Conservation (phyloP, 1,284 basidiomycete genomes). For the Cutaneotrichosporon cavernicola region DNA sequence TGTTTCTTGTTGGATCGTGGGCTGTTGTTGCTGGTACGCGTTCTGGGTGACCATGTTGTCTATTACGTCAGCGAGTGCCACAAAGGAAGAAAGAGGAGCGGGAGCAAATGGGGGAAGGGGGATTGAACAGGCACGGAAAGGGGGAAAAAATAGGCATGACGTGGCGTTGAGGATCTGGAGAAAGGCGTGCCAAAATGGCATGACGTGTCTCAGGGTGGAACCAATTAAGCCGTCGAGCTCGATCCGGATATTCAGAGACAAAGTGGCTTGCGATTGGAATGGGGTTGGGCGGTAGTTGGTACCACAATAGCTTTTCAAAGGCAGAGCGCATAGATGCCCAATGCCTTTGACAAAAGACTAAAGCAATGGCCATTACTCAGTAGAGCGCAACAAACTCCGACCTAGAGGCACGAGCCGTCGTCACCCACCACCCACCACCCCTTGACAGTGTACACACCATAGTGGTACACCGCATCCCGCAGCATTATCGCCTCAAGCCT, state of each 20-base stretch:
- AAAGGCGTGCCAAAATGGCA: background rate
- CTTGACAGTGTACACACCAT: background rate
- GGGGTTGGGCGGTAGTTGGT: no score
- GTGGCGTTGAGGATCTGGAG: no score
- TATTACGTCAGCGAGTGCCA: conserved; percentile 7
- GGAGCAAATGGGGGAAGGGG: background rate
- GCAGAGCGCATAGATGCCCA: no score
- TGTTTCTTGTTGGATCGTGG: background rate
- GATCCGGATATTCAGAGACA: no score
- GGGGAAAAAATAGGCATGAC: conserved; percentile 1
- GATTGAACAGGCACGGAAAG: background rate
- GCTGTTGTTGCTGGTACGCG: background rate
- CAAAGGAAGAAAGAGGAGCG: background rate
- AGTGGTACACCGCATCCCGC: background rate
- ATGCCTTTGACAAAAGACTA: background rate
- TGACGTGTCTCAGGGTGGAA: background rate
- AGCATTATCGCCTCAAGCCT: background rate
- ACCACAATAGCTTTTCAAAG: no score
- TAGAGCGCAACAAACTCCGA: background rate
- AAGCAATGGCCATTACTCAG: background rate
- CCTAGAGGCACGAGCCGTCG: background rate
- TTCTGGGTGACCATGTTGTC: background rate
- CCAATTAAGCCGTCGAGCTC: background rate
- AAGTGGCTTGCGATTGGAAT: no score
- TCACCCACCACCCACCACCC: background rate